Conservation (phyloP, 345 rosid genomes). For the Citrus sinensis region DVS_A1.0 CM039169.1:32439001-32439500, state of each 20-base stretch:
- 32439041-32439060: conserved; percentile 59
- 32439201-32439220: conserved; percentile 51
- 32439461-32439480: conserved; percentile 70
- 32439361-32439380: conserved; percentile 74
- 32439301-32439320: conserved; percentile 39
- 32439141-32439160: conserved; percentile 55
- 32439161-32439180: conserved; percentile 56
- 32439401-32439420: conserved; percentile 63
- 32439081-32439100: conserved; percentile 72
- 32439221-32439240: too few species aligned
- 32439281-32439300: neutral
- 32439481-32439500: conserved; percentile 57
- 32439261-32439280: neutral
- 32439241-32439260: too few species aligned
- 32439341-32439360: conserved; percentile 68
- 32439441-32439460: conserved; percentile 70
- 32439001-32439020: conserved; percentile 42
- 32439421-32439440: conserved; percentile 66
- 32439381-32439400: conserved; percentile 70
- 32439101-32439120: conserved; percentile 66
- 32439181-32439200: conserved; percentile 69
- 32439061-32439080: conserved; percentile 54
- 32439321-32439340: conserved; percentile 64
- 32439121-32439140: conserved; percentile 59
- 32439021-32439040: conserved; percentile 43